These are phyloP conservation scores for Phialemoniopsis sp. DNA, from an alignment of 2,329 filamentous ascomycete species.

Conservation along the genomic window DNA sequence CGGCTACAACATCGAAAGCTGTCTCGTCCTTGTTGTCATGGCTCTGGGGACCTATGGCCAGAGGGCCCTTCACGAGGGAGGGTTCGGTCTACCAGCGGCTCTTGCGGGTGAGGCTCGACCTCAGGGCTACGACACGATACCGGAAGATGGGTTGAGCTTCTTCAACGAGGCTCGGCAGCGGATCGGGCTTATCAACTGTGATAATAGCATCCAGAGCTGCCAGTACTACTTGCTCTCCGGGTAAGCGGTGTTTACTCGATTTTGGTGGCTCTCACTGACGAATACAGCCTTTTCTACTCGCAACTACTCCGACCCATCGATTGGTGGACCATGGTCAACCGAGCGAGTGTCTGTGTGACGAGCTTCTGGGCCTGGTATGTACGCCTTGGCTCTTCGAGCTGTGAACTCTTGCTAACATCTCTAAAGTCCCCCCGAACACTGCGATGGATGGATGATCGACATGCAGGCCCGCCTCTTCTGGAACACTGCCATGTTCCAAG, in stretches of 20 bases:
- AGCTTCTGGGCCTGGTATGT: constrained; percentile 37
- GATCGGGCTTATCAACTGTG: constrained; percentile 45
- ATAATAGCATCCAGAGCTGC: constrained; percentile 43
- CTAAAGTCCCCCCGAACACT: constrained; percentile 30
- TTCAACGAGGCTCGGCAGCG: constrained; percentile 50
- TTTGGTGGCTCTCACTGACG: background rate
- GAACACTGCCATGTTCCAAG: constrained; percentile 52
- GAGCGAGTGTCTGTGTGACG: constrained; percentile 45
- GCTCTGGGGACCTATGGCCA: constrained; percentile 46
- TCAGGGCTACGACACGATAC: background rate
- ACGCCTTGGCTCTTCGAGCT: background rate
- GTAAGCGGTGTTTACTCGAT: constrained; percentile 9
- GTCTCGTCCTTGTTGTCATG: constrained; percentile 43
- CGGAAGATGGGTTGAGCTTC: constrained; percentile 36
- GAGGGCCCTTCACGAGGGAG: constrained; percentile 41
- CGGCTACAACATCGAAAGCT: constrained; percentile 46
- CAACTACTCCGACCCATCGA: constrained; percentile 49
- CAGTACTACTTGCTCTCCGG: constrained; percentile 48
- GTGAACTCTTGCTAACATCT: background rate
- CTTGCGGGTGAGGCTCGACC: background rate
- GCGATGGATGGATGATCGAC: constrained; percentile 47
- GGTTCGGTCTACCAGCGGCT: constrained; percentile 32
- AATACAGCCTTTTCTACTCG: constrained; percentile 25
- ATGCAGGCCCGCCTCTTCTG: constrained; percentile 53
- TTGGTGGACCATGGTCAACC: constrained; percentile 47